These are phyloP conservation scores for Aquanectria penicillioides DNA, from an alignment of 2,329 filamentous ascomycete genomes.

Conservation along the genomic window DNA sequence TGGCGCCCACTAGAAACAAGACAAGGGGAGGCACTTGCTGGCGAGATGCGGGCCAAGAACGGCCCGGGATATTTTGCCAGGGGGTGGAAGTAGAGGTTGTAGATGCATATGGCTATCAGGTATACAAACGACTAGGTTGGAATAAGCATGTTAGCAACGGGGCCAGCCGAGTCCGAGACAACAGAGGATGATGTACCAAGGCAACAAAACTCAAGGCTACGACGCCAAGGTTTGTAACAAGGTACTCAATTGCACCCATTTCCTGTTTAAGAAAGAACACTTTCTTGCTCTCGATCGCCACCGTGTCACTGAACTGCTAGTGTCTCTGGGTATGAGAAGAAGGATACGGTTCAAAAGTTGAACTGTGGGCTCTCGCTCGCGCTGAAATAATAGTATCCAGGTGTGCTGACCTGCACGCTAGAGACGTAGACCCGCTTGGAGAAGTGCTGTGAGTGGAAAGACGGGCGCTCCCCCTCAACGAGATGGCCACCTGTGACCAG, in stretches of 20 bases:
- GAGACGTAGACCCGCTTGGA: not conserved
- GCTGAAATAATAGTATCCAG: conserved; percentile 28
- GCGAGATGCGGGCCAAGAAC: conserved; percentile 27
- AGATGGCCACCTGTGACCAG: conserved; percentile 14
- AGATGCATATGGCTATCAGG: conserved; percentile 26
- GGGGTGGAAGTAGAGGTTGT: conserved; percentile 47
- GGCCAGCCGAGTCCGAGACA: not conserved
- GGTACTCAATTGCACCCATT: conserved; percentile 22
- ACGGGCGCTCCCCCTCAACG: not conserved
- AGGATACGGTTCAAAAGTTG: not conserved
- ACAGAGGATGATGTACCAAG: not conserved
- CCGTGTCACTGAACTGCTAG: not conserved
- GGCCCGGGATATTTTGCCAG: conserved; percentile 42
- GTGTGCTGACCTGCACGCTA: conserved; percentile 29
- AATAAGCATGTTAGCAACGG: conserved; percentile 9
- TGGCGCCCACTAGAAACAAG: not conserved
- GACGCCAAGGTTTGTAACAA: conserved; percentile 16
- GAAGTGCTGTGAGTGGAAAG: not conserved
- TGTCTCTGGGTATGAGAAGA: not conserved
- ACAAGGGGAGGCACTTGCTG: conserved; percentile 16
- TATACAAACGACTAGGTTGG: conserved; percentile 19
- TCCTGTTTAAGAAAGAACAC: not conserved
- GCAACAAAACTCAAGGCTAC: conserved; percentile 10
- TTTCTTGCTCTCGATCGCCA: not conserved
- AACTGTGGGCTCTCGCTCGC: not conserved